phyloP scores from a whole-genome alignment of 2,329 filamentous ascomycete species.

The Alternaria sp. region DNA sequence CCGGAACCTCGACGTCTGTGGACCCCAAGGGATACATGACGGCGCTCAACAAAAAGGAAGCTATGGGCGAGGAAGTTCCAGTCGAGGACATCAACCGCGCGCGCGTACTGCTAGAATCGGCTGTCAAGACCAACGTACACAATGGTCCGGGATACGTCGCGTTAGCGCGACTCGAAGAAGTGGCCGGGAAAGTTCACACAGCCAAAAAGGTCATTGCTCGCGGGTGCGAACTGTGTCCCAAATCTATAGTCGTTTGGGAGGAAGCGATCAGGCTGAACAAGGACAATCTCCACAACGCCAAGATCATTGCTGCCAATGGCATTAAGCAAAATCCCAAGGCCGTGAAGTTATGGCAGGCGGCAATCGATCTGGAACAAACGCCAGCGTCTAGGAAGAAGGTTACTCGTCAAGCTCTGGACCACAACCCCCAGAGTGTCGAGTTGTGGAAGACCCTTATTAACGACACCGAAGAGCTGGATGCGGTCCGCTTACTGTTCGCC shows the following conservation, averaged over 20 bases:
- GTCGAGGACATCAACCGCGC: slow-evolving; percentile 96
- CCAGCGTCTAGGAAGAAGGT: slow-evolving; percentile 88
- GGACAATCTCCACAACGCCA: slow-evolving; percentile 83
- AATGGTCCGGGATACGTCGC: slow-evolving; percentile 97
- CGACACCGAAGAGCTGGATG: slow-evolving; percentile 85
- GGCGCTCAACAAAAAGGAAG: slow-evolving; percentile 80
- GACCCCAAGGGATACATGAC: slow-evolving; percentile 97
- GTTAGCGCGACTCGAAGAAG: slow-evolving; percentile 86
- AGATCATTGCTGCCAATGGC: slow-evolving; percentile 91
- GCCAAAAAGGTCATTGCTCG: slow-evolving; percentile 86
- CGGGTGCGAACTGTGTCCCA: slow-evolving; percentile 89
- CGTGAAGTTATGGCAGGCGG: slow-evolving; percentile 90
- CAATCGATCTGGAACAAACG: slow-evolving; percentile 89
- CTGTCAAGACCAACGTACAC: slow-evolving; percentile 95
- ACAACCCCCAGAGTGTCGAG: slow-evolving; percentile 90
- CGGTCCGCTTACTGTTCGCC: slow-evolving; percentile 85
- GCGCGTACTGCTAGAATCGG: slow-evolving; percentile 88
- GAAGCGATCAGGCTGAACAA: slow-evolving; percentile 89
- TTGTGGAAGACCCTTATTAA: slow-evolving; percentile 99
- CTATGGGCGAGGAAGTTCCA: slow-evolving; percentile 74
- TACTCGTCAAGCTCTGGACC: slow-evolving; percentile 85
- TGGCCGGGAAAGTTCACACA: slow-evolving; percentile 88
- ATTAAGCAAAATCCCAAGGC: slow-evolving; percentile 91
- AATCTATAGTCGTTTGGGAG: slow-evolving; percentile 93
- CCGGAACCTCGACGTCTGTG: slow-evolving; percentile 86